A percentile compares a stretch with the other conserved stretches of the same genome.
phyloP scores from a whole-genome alignment of 495 filamentous ascomycete species.

The Penicillium roqueforti region DNA sequence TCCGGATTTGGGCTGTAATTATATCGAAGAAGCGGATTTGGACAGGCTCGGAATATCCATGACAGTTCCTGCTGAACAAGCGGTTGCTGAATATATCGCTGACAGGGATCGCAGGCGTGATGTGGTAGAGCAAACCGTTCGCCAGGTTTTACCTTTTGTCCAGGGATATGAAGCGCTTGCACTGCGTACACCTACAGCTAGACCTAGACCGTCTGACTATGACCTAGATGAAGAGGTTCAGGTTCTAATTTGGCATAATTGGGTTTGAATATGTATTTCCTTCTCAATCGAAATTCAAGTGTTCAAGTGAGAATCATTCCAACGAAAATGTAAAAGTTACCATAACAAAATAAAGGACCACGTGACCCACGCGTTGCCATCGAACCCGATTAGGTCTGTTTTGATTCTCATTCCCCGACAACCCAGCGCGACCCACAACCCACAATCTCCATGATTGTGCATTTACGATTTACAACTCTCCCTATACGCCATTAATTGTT shows the following conservation, averaged over 20 bases:
- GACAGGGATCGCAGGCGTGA: too few species aligned
- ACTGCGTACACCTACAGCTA: too few species aligned
- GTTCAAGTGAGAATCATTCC: too few species aligned
- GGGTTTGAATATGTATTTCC: not conserved
- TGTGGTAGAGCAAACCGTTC: too few species aligned
- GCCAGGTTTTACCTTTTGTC: too few species aligned
- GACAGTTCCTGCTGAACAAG: not conserved
- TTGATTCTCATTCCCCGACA: slow-evolving; percentile 23
- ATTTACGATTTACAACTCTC: not conserved
- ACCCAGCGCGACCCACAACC: slow-evolving; percentile 7
- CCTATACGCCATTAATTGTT: not conserved
- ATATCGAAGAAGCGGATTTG: not conserved
- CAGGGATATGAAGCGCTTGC: too few species aligned
- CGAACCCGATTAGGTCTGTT: slow-evolving; percentile 22
- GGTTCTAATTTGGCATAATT: not conserved
- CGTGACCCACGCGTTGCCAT: slow-evolving; percentile 26
- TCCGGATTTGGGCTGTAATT: not conserved
- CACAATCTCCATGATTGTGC: slow-evolving; percentile 11
- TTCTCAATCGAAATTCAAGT: not conserved
- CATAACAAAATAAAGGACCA: slow-evolving; percentile 1
- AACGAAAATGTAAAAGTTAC: too few species aligned
- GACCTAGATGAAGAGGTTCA: not conserved
- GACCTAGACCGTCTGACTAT: not conserved
- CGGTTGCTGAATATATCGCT: not conserved
- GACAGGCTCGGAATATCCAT: not conserved